Evolutionary conservation across 2,329 filamentous ascomycete species (phyloP), one percentile per base, ranked within the genome.

Genomic region (Chaetomium sp.): DNA sequence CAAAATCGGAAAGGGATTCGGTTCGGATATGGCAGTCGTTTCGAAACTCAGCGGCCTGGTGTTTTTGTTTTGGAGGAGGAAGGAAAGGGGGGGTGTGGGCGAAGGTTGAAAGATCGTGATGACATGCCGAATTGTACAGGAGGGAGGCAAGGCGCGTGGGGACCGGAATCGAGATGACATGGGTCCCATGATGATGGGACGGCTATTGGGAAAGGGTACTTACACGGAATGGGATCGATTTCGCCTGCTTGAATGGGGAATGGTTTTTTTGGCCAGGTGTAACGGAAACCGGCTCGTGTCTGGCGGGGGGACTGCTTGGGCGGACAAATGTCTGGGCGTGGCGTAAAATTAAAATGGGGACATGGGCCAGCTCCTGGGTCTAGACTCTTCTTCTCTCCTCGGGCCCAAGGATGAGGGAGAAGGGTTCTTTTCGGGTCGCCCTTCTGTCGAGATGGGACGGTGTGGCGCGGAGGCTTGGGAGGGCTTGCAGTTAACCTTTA

Each of bases 11-110:
- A 59, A 54, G 54, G 54, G 49, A 59, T 58, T 57, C 47, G 57
- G 49, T 55, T 54, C 55, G 47, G 57, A 58, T 58, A 62, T 63
- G 63, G 61, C 58, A 61, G 63, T 65, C 57, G 62, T 57, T 57
- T 54, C 38, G n/a, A 35, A 12, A 33, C 11, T 19, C 45, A 9
- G 37, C n/a, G 49, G 50, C 42, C 19, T 27, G 19, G 19, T 27
- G 19, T 42, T 49, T 60, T 56, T 49, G 51, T 54, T 49, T 53
- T 55, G 59, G 60, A 57, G 62, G 63, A 27, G 19, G 19, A 27
- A 27, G 19, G 19, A 27, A 27, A 27, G 19, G 19, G 19, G 19
- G 19, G 19, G 19, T 27, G 19, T 27, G 19, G 60, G 59, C 61
- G 59, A 59, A 42, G 48, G 36, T 49, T 47, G 42, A 40, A 38